phyloP scores from a whole-genome alignment of 805 yeast genomes.

The Spathaspora girioi region DNA sequence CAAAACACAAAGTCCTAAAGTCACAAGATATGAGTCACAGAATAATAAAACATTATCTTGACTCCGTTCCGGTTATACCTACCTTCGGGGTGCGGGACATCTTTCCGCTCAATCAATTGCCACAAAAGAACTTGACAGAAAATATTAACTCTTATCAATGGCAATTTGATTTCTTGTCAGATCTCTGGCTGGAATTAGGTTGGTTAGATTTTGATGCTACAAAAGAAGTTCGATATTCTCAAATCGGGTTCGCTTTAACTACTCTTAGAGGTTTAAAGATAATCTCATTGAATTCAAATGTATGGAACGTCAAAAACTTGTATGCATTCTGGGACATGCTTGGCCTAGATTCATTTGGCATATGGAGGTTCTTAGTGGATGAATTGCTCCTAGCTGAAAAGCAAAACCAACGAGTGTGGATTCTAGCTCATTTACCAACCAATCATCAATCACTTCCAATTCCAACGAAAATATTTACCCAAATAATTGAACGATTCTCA shows the following conservation, averaged over 20 bases:
- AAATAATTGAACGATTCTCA: slow-evolving; percentile 62
- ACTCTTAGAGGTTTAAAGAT: slow-evolving; percentile 57
- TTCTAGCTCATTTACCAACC: slow-evolving; percentile 65
- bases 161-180: slow-evolving; percentile 35
- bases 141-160: slow-evolving; percentile 30
- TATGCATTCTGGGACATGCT: slow-evolving; percentile 28
- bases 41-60: slow-evolving; percentile 52
- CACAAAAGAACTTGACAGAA: slow-evolving; percentile 40
- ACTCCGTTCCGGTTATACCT: slow-evolving; percentile 54
- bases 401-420: slow-evolving; percentile 65
- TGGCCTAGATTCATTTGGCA: slow-evolving; percentile 59
- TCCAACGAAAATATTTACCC: slow-evolving; percentile 51
- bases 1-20: slow-evolving; percentile 59
- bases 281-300: slow-evolving; percentile 62
- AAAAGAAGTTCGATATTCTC: slow-evolving; percentile 40
- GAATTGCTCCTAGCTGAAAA: slow-evolving; percentile 61
- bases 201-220: slow-evolving; percentile 34
- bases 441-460: slow-evolving; percentile 58
- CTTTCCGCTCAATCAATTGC: slow-evolving; percentile 68
- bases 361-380: slow-evolving; percentile 54
- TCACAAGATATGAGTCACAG: slow-evolving; percentile 72
- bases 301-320: slow-evolving; percentile 60
- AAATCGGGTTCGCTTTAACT: slow-evolving; percentile 57
- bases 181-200: slow-evolving; percentile 33
- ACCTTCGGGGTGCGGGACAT: slow-evolving; percentile 71